phyloP scores from a whole-genome alignment of 2,329 filamentous ascomycete species.

The Aurifilum marmelostoma region DNA sequence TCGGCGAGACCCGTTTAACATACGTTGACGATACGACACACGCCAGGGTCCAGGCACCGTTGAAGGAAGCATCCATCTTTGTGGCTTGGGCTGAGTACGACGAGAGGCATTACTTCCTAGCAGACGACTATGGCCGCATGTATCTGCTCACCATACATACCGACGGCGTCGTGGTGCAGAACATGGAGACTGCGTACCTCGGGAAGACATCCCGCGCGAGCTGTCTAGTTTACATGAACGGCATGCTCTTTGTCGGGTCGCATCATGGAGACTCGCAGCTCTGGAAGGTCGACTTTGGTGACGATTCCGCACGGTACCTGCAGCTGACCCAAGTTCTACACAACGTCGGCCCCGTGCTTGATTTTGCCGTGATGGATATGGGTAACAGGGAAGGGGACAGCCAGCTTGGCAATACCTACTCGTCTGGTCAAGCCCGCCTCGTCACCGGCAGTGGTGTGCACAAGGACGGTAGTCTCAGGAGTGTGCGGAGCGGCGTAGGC shows the following conservation, averaged over 20 bases:
- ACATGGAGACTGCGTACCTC: constrained; percentile 71
- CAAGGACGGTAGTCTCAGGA: constrained; percentile 84
- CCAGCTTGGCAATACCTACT: constrained; percentile 82
- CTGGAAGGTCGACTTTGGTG: constrained; percentile 63
- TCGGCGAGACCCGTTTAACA: constrained; percentile 79
- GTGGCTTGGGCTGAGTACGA: constrained; percentile 91
- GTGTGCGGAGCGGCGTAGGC: constrained; percentile 90
- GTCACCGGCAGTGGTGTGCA: constrained; percentile 92
- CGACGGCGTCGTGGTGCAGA: constrained; percentile 66
- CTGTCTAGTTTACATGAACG: constrained; percentile 75
- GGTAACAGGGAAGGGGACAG: constrained; percentile 79
- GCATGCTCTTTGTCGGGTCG: constrained; percentile 82
- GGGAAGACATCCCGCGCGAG: constrained; percentile 73
- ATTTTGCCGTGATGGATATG: constrained; percentile 96
- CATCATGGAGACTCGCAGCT: constrained; percentile 93
- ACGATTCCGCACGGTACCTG: constrained; percentile 46
- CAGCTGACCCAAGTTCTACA: constrained; percentile 73
- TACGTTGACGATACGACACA: constrained; percentile 83
- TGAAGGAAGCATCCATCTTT: constrained; percentile 81
- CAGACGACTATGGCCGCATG: constrained; percentile 86
- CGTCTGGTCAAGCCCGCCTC: constrained; percentile 90
- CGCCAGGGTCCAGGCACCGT: constrained; percentile 63
- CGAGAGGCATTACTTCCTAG: constrained; percentile 79
- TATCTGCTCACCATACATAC: constrained; percentile 82
- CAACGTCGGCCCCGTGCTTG: constrained; percentile 87